Evolutionary conservation across 768 basidiomycete species (phyloP).

Genomic region (Cytidiella melzeri): DNA sequence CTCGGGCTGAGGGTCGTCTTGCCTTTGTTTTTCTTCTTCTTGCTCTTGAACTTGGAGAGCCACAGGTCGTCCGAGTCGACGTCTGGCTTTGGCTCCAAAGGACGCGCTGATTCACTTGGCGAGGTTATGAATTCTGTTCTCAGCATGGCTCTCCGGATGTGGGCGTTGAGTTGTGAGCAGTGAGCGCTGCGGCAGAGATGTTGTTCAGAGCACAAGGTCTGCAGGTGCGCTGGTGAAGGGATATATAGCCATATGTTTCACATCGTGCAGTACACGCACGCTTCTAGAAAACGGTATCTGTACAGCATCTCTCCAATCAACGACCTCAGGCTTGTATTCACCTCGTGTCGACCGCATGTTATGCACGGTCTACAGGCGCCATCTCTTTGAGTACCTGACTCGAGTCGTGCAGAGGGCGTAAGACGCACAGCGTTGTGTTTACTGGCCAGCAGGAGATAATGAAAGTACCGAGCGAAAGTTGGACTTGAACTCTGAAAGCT

Average conservation of each 20-base stretch:
- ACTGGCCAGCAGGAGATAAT: too few species aligned
- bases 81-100: not conserved
- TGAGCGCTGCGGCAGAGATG: not conserved
- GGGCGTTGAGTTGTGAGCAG: not conserved
- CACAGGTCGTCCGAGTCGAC: constrained; percentile 4
- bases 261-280: not conserved
- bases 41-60: not conserved
- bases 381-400: too few species aligned
- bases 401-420: too few species aligned
- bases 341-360: too few species aligned
- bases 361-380: too few species aligned
- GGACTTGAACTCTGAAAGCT: too few species aligned
- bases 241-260: not conserved
- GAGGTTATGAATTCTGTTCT: not conserved
- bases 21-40: constrained; percentile 68
- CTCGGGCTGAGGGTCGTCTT: constrained; percentile 69
- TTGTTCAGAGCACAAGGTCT: not conserved
- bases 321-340: too few species aligned
- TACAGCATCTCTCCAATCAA: too few species aligned
- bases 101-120: not conserved
- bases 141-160: not conserved
- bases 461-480: too few species aligned
- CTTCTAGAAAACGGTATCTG: not conserved
- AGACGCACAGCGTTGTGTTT: too few species aligned
- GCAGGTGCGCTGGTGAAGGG: not conserved